Percentiles rank a stretch among this genome's conserved stretches.
These are phyloP conservation scores for Hypholoma sublateritium DNA, from an alignment of 768 basidiomycete species.

Conservation along the genomic window DNA sequence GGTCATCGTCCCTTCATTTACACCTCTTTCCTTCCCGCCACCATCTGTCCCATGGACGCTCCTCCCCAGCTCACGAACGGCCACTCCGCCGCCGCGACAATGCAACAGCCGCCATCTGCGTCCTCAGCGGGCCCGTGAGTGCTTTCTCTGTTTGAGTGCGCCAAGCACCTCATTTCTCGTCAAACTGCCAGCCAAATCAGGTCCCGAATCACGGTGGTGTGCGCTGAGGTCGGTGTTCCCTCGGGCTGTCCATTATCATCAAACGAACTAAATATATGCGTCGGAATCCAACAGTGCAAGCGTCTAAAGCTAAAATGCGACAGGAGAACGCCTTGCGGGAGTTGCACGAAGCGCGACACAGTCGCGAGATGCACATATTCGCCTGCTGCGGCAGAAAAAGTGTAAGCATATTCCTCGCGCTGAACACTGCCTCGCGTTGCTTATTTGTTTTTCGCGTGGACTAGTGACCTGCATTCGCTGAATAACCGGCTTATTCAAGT, in stretches of 20 bases:
- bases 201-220: slow-evolving; percentile 78
- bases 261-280: neutral
- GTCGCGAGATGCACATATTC: slow-evolving; percentile 74
- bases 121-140: slow-evolving; percentile 15
- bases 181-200: slow-evolving; percentile 52
- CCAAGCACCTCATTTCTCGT: slow-evolving; percentile 7
- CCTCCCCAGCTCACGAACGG: neutral
- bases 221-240: slow-evolving; percentile 63
- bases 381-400: slow-evolving; percentile 82
- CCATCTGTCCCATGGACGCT: slow-evolving; percentile 7
- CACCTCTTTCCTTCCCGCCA: slow-evolving; percentile 7
- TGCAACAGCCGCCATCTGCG: slow-evolving; percentile 8
- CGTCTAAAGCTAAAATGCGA: slow-evolving; percentile 87
- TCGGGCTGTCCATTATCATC: neutral
- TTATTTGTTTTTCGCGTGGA: neutral
- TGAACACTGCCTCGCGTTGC: neutral
- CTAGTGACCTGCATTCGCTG: slow-evolving; percentile 76
- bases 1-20: slow-evolving; percentile 1
- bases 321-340: slow-evolving; percentile 72
- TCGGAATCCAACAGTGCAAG: slow-evolving; percentile 59
- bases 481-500: slow-evolving; percentile 77
- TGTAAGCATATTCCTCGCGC: slow-evolving; percentile 37
- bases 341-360: slow-evolving; percentile 79
- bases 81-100: neutral
- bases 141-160: slow-evolving; percentile 2